Base-by-base conservation (phyloP, 495 filamentous ascomycete species). In the Sordaria brevicollis region DNA sequence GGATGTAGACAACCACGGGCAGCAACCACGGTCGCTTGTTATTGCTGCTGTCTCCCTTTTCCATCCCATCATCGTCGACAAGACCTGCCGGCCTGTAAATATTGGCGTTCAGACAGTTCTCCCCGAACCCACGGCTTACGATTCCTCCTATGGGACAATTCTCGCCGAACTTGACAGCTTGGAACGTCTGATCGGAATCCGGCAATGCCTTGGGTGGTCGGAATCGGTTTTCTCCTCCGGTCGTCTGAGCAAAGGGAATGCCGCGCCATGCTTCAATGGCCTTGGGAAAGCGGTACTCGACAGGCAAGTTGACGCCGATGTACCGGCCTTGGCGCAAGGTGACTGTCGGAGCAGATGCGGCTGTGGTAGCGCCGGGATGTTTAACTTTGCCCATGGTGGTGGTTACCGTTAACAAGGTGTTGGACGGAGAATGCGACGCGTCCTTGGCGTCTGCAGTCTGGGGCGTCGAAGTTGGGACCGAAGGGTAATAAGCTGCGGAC, bases 1-100 rank as follows among this genome's bases (percentile, higher is more conserved):
- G 85, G 11, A 87, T 70, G 73, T 90, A 89, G 0, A 89, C 81
- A 4, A 87, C 81, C 5, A 90, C 86, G 7, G 89, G 89, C 33
- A 90, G 72, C 65, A 82, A 81, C 19, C 21, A 11, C 2, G 69
- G 77, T 71, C 71, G 69, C 57, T 73, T 69, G 5, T 73, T 72
- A 37, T 66, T 73, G 36, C 54, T 21, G 67, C 67, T 70, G 65
- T 76, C 73, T 10, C n/a, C 41, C 21, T 34, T 66, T 6, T 1
- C 17, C 15, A 62, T 36, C 3, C 72, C 74, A 25, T 57, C 62
- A 17, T 71, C 68, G 66, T 78, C 74, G 33, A 76, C 75, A 10
- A 79, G 71, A 65, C 75, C 74, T 3, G 78, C 76, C 2, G 81
- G 80, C 31, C 81, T 79, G 71, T 77, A 86, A 57, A 87, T 74